Evolutionary conservation across 257 asterid species (phyloP).

Genomic region (Linaria vulgaris): DNA sequence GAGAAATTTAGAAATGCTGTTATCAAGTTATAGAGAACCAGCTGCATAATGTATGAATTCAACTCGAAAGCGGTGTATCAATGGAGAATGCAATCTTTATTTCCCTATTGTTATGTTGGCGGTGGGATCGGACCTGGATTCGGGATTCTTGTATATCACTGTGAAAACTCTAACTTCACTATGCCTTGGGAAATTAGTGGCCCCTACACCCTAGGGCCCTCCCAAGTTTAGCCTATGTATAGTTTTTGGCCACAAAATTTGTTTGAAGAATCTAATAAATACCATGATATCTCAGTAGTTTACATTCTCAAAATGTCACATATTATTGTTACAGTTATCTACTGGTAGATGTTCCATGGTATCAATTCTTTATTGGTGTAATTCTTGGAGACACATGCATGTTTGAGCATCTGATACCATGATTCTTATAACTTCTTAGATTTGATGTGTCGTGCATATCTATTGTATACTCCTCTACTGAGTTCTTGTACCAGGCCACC

Average conservation of each 20-base stretch:
- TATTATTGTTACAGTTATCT: too few species aligned
- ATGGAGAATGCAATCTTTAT: neutral
- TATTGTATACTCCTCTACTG: neutral
- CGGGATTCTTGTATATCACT: neutral
- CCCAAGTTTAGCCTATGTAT: neutral
- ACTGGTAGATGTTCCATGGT: too few species aligned
- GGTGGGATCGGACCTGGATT: neutral
- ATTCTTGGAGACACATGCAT: neutral
- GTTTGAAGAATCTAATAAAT: neutral
- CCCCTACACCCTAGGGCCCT: neutral
- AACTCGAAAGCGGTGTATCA: neutral
- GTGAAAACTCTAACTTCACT: neutral
- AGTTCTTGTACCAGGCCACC: neutral
- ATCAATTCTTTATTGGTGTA: neutral
- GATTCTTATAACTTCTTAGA: neutral
- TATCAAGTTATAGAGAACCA: neutral
- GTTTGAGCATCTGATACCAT: neutral
- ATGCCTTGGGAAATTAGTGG: neutral
- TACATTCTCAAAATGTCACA: too few species aligned
- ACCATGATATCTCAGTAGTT: neutral
- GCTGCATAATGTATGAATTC: neutral
- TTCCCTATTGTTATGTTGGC: slow-evolving; percentile 7
- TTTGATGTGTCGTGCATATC: neutral
- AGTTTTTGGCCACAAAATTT: neutral
- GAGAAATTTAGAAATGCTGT: neutral